Conservation (phyloP, 306 rosid species). For the Quercus alba region DNA sequence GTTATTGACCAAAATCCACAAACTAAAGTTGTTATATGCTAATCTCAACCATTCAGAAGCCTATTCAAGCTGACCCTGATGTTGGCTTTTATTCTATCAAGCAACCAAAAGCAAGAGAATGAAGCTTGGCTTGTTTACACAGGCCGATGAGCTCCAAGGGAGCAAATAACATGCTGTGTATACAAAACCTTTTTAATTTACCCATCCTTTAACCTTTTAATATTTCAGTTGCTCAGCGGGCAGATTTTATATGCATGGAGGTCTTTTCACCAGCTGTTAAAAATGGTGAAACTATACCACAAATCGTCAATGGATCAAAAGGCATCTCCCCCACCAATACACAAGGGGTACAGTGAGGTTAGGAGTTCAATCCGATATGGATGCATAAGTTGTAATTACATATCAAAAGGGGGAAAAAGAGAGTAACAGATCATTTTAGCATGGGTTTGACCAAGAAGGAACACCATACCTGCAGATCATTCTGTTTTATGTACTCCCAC, state of each 20-base stretch:
- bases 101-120: background rate
- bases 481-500: slow-evolving; percentile 21
- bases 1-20: background rate
- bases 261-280: no score
- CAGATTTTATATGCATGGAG: no score
- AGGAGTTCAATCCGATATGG: no score
- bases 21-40: background rate
- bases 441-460: background rate
- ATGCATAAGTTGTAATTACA: no score
- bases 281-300: no score
- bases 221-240: background rate
- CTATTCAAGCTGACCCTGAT: background rate
- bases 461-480: slow-evolving; percentile 18
- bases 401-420: background rate
- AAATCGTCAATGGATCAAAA: no score
- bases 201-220: background rate
- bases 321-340: no score
- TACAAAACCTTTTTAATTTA: no score
- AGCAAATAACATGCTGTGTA: no score
- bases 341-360: no score
- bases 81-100: background rate
- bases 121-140: background rate
- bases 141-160: no score
- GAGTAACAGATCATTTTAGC: background rate
- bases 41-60: background rate